phyloP scores from a whole-genome alignment of 139 green algal genomes.

The Coelastrella sp. region DNA sequence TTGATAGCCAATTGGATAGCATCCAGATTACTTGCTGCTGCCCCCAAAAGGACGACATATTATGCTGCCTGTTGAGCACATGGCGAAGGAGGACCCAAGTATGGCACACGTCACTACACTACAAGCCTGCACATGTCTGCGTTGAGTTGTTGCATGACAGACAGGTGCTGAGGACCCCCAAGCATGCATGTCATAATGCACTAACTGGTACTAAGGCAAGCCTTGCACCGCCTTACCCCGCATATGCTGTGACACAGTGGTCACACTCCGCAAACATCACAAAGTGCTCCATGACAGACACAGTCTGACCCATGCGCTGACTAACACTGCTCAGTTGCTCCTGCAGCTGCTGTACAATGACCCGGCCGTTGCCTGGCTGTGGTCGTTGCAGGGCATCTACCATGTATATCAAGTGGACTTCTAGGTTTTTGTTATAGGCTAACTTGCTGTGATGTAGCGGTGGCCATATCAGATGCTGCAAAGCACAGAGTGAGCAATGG shows the following conservation, averaged over 20 bases:
- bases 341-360: background rate
- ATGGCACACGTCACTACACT: background rate
- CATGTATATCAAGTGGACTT: constrained; percentile 56
- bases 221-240: background rate
- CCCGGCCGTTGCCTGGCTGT: background rate
- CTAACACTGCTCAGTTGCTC: background rate
- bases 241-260: constrained; percentile 55
- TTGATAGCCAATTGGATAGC: too few species aligned
- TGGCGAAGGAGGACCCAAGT: too few species aligned
- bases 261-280: constrained; percentile 51
- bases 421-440: background rate
- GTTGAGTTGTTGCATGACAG: background rate
- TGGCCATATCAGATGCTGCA: constrained; percentile 56
- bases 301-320: background rate
- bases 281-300: constrained; percentile 49
- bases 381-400: constrained; percentile 34
- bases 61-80: too few species aligned
- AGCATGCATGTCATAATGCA: background rate
- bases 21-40: too few species aligned
- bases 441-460: constrained; percentile 48
- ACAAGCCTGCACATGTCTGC: background rate
- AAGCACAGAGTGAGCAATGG: background rate
- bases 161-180: background rate
- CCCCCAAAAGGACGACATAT: too few species aligned
- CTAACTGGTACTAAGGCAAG: background rate